Base-by-base conservation (phyloP, 2,329 filamentous ascomycete species). In the Botrytis squamosa region DNA sequence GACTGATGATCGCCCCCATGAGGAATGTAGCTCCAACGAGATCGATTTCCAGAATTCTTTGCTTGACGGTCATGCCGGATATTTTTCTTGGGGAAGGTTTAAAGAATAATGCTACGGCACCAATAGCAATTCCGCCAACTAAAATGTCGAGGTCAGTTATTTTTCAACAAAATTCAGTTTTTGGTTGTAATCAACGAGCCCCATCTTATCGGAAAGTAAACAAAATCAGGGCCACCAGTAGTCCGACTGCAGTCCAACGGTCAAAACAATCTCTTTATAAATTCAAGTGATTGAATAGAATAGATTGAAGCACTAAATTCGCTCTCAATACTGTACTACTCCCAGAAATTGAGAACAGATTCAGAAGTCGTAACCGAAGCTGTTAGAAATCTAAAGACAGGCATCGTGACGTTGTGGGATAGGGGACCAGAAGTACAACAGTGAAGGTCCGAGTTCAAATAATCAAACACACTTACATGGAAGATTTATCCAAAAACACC, bases 31-130 rank as follows among this genome's bases (percentile, higher is more conserved):
- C 82, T 3, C 86, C 86, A 5, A 85, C 44, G 4, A 84, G 81
- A 76, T 88, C 86, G 76, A 88, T 84, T 76, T 87, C 84, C 0
- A 83, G 79, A 49, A 87, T 76, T 80, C 78, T 79, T 78, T 82
- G 60, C 75, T 81, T 77, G 72, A 80, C 76, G 76, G 62, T 84
- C 80, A 72, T 14, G 76, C 81, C 75, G 25, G 62, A 76, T 16
- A 74, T 70, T 64, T 77, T 79, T n/a, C 72, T 82, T 74, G 52
- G 78, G 52, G 84, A 85, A 59, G 83, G 83, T 74, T 83, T 81
- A 81, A 87, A 86, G 75, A 86, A 84, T 62, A 82, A 79, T 75
- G 84, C 76, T 12, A 85, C 73, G 29, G 85, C 81, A 42, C 80
- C 75, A 18, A 82, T 79, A 4, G 83, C 81, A 7, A 83, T 74